phyloP scores from a whole-genome alignment of 2,329 filamentous ascomycete genomes.

The Aspergillus carbonarius region DNA sequence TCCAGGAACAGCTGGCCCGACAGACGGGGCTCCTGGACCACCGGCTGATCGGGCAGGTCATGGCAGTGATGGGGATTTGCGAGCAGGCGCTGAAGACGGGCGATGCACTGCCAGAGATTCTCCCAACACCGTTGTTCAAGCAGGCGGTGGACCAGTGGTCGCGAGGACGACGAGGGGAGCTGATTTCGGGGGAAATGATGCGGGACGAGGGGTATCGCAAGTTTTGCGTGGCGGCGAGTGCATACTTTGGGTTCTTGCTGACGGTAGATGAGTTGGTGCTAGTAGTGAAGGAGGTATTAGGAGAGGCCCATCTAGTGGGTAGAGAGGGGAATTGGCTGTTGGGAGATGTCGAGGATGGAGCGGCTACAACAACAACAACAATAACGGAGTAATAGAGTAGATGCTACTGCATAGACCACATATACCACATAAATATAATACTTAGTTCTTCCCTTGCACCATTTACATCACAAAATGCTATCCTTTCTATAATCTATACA shows the following conservation, averaged over 20 bases:
- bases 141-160: constrained; percentile 32
- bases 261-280: constrained; percentile 48
- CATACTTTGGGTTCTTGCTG: constrained; percentile 47
- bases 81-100: constrained; percentile 51
- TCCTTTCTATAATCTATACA: too few species aligned
- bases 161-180: constrained; percentile 16
- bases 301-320: constrained; percentile 40
- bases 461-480: too few species aligned
- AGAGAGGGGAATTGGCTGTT: not conserved
- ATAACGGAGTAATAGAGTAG: not conserved
- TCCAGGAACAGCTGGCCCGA: constrained; percentile 42
- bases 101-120: constrained; percentile 48
- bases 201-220: constrained; percentile 46
- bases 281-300: constrained; percentile 45
- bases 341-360: not conserved
- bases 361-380: too few species aligned
- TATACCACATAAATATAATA: too few species aligned
- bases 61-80: constrained; percentile 51
- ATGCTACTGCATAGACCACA: too few species aligned
- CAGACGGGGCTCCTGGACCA: constrained; percentile 46
- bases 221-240: constrained; percentile 50
- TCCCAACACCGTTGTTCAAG: constrained; percentile 49
- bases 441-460: too few species aligned
- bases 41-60: constrained; percentile 49
- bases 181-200: constrained; percentile 35